phyloP scores from a whole-genome alignment of 202 grass and related monocot species.

The Saccharum hybrid region DNA sequence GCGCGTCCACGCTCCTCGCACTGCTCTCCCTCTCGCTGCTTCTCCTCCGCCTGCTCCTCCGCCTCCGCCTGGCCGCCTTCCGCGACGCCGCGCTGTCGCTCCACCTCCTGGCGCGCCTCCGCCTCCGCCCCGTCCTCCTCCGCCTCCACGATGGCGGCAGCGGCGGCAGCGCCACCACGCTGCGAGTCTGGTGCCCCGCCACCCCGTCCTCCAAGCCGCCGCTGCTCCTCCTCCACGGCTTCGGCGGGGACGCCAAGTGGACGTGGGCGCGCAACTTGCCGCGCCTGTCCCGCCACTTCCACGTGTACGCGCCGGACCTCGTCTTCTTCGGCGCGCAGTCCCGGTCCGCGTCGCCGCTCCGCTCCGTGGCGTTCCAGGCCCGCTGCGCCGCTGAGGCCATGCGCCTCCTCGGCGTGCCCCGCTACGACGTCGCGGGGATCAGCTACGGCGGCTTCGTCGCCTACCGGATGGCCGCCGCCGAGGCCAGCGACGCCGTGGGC shows the following conservation, averaged over 20 bases:
- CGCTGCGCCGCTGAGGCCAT: constrained; percentile 71
- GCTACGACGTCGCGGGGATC: constrained; percentile 70
- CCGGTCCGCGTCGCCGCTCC: constrained; percentile 45
- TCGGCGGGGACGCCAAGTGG: constrained; percentile 91
- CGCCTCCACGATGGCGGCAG: not conserved
- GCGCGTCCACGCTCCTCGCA: constrained; percentile 19
- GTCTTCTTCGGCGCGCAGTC: constrained; percentile 57
- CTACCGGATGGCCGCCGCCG: constrained; percentile 73
- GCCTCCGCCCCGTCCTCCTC: constrained; percentile 49
- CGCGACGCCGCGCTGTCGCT: constrained; percentile 67
- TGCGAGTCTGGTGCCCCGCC: constrained; percentile 78
- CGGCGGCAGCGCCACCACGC: constrained; percentile 46
- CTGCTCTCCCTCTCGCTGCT: constrained; percentile 54
- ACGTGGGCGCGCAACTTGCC: constrained; percentile 77
- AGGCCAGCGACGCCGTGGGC: constrained; percentile 48
- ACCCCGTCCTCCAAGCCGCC: constrained; percentile 44
- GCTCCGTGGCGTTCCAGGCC: constrained; percentile 79
- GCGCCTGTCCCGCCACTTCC: constrained; percentile 51
- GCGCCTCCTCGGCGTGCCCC: constrained; percentile 59
- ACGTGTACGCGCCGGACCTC: constrained; percentile 60
- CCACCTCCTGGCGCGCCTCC: constrained; percentile 59
- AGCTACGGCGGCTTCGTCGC: constrained; percentile 81
- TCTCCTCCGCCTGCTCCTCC: constrained; percentile 50
- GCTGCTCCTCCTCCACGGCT: constrained; percentile 59
- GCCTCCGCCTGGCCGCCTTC: constrained; percentile 69